Conservation (phyloP, 202 grass and related monocot species). For the Carex sylvatica region DNA sequence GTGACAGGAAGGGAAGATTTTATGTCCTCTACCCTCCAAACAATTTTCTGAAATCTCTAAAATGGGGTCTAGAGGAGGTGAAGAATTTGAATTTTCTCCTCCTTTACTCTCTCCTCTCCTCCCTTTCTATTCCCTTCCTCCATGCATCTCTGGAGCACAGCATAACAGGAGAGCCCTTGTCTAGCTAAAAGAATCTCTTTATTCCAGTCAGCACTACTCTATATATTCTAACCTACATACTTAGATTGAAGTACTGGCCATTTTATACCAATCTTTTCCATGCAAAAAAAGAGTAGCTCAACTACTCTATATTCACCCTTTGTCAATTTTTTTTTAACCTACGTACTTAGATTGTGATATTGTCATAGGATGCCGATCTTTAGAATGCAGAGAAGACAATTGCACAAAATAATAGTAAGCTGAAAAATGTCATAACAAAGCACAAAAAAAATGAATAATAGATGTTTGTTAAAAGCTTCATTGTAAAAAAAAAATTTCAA, state of each 20-base stretch:
- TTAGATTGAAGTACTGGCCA: background rate
- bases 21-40: background rate
- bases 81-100: background rate
- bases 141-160: background rate
- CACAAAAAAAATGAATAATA: background rate
- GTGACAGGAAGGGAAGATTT: background rate
- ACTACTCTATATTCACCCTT: background rate
- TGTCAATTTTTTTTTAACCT: background rate
- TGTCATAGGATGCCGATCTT: background rate
- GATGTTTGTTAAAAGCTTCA: background rate
- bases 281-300: background rate
- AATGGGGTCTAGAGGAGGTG: background rate
- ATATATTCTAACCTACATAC: background rate
- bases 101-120: background rate
- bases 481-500: background rate
- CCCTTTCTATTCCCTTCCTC: background rate
- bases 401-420: background rate
- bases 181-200: background rate
- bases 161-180: background rate
- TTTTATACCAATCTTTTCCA: background rate
- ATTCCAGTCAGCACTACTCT: background rate
- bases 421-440: background rate
- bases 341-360: background rate
- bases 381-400: background rate
- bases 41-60: background rate